Percentiles rank a stretch among this genome's conserved stretches.
These are phyloP conservation scores for Nigrospora sphaerica DNA, from an alignment of 2,329 filamentous ascomycete species.

Conservation along the genomic window DNA sequence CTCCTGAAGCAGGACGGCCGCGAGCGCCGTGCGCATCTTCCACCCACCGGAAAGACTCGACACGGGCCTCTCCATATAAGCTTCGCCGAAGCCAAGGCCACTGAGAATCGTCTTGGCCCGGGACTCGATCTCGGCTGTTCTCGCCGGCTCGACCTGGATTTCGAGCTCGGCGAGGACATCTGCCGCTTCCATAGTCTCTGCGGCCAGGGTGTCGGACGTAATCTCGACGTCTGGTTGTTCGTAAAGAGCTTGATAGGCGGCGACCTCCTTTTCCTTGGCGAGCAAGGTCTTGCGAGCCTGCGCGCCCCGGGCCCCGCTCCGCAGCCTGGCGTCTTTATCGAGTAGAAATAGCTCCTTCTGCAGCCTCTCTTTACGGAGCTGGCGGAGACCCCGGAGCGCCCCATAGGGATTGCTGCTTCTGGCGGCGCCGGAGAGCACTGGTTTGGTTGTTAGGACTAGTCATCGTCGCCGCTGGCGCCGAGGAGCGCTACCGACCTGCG, in stretches of 20 bases:
- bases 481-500: constrained; percentile 32
- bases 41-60: constrained; percentile 69
- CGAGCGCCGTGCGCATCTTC: constrained; percentile 63
- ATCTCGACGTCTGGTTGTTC: constrained; percentile 51
- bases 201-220: constrained; percentile 45
- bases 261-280: constrained; percentile 59
- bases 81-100: constrained; percentile 65
- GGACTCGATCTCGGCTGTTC: constrained; percentile 55
- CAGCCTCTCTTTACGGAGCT: constrained; percentile 54
- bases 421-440: constrained; percentile 52
- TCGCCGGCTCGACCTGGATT: constrained; percentile 58
- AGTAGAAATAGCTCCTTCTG: constrained; percentile 58
- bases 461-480: no score
- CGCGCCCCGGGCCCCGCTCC: constrained; percentile 69
- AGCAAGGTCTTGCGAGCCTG: constrained; percentile 70
- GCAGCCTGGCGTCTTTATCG: constrained; percentile 65
- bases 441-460: background rate
- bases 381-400: constrained; percentile 53
- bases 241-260: constrained; percentile 41
- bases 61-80: constrained; percentile 51
- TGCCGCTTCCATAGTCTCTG: constrained; percentile 61
- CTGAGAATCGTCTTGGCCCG: constrained; percentile 59
- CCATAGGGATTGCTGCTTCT: constrained; percentile 49
- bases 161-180: constrained; percentile 66
- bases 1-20: constrained; percentile 60